Evolutionary conservation across 371 early-diverging fungal species (phyloP).

Genomic region (Mortierella sp.): DNA sequence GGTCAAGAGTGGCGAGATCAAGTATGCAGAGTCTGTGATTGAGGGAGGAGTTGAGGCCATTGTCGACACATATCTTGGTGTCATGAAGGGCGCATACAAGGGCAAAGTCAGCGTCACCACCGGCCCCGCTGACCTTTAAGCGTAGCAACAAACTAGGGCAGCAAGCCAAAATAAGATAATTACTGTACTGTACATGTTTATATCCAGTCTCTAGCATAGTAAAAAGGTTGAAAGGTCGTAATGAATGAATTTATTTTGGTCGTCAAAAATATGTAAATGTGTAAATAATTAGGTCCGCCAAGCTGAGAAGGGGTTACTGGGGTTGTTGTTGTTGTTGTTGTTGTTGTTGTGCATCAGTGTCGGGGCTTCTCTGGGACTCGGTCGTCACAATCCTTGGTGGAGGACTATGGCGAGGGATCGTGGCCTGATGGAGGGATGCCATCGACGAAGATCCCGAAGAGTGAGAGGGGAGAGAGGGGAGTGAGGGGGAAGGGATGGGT

Average conservation of each 20-base stretch:
- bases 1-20: constrained; percentile 64
- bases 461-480: constrained; percentile 29
- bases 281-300: too few relatives aligned
- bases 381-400: background rate
- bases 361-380: background rate
- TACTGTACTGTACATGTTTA: background rate
- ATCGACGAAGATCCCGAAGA: constrained; percentile 10
- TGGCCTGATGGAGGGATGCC: constrained; percentile 10
- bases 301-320: too few relatives aligned
- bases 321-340: background rate
- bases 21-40: constrained; percentile 63
- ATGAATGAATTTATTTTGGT: background rate
- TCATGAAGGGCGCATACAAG: constrained; percentile 81
- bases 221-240: background rate
- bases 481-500: constrained; percentile 39
- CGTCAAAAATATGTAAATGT: constrained; percentile 1
- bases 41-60: constrained; percentile 82
- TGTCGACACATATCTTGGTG: constrained; percentile 76
- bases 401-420: background rate
- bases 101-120: constrained; percentile 87
- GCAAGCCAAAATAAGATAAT: background rate
- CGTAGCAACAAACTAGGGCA: background rate
- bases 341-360: background rate
- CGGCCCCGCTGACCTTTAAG: constrained; percentile 60
- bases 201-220: background rate